Percentiles rank a stretch among this genome's conserved stretches.
These are phyloP conservation scores for Plicaturopsis crispa DNA, from an alignment of 768 basidiomycete genomes.

Conservation along the genomic window DNA sequence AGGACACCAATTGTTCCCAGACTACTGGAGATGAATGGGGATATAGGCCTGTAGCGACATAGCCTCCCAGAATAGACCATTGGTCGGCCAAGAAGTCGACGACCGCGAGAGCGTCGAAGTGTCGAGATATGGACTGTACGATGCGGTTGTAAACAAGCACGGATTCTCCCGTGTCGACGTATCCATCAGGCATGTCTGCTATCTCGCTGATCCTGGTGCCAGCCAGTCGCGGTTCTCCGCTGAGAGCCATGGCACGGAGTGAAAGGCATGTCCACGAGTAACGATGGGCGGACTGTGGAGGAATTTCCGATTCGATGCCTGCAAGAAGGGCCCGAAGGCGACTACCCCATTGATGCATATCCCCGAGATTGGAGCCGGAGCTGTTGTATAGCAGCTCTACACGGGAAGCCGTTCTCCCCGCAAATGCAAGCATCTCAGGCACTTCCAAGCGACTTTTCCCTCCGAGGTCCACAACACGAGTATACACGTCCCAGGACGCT, in stretches of 20 bases:
- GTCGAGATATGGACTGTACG: slow-evolving; percentile 25
- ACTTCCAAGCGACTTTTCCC: slow-evolving; percentile 13
- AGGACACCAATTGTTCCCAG: slow-evolving; percentile 1
- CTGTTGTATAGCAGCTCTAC: slow-evolving; percentile 10
- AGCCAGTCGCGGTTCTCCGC: slow-evolving; percentile 28
- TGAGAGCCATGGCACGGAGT: slow-evolving; percentile 26
- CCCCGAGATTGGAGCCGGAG: slow-evolving; percentile 10
- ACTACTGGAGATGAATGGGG: background rate
- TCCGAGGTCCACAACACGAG: slow-evolving; percentile 9
- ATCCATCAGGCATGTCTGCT: slow-evolving; percentile 11
- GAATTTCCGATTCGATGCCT: slow-evolving; percentile 16
- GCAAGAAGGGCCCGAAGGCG: slow-evolving; percentile 28
- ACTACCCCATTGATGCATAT: slow-evolving; percentile 25
- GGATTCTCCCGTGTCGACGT: slow-evolving; percentile 14
- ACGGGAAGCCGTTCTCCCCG: slow-evolving; percentile 14
- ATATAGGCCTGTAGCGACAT: too few species aligned
- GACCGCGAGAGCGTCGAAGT: slow-evolving; percentile 21
- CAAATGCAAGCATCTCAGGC: slow-evolving; percentile 18
- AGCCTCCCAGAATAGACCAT: slow-evolving; percentile 23
- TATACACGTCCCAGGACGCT: slow-evolving; percentile 32
- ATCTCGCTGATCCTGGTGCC: slow-evolving; percentile 18
- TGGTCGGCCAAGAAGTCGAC: slow-evolving; percentile 33
- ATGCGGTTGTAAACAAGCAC: slow-evolving; percentile 28
- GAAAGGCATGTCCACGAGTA: slow-evolving; percentile 19
- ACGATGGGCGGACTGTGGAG: slow-evolving; percentile 12